Percentiles rank a stretch among this genome's conserved stretches.
Evolutionary conservation across 495 filamentous ascomycete species (phyloP).

Genomic region (Penicillium nucicola): DNA sequence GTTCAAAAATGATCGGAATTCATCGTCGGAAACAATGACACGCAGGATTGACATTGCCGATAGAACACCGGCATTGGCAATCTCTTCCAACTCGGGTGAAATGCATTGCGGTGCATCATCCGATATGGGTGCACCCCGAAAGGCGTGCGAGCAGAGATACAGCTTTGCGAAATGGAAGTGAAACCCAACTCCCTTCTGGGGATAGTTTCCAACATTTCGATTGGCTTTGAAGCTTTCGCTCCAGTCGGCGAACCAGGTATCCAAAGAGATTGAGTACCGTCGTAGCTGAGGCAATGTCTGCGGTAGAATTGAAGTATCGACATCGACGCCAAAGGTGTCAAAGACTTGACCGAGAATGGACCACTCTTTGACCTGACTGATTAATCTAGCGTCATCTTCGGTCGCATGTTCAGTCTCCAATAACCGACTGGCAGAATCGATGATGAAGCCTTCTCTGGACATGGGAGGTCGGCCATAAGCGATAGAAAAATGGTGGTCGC

Average conservation of each 20-base stretch:
- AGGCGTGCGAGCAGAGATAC: slow-evolving; percentile 35
- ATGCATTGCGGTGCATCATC: slow-evolving; percentile 7
- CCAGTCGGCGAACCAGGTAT: slow-evolving; percentile 34
- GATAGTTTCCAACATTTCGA: slow-evolving; percentile 28
- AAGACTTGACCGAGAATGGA: slow-evolving; percentile 28
- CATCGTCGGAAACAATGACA: slow-evolving; percentile 25
- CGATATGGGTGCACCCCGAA: slow-evolving; percentile 20
- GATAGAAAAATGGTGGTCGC: slow-evolving; percentile 37
- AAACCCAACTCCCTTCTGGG: slow-evolving; percentile 27
- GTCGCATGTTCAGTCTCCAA: slow-evolving; percentile 28
- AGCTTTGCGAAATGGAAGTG: slow-evolving; percentile 33
- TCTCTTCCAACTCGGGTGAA: slow-evolving; percentile 27
- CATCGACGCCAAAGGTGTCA: slow-evolving; percentile 38
- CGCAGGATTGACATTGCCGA: slow-evolving; percentile 29
- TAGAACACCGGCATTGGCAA: slow-evolving; percentile 28
- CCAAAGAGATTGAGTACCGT: slow-evolving; percentile 24
- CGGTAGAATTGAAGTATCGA: slow-evolving; percentile 26
- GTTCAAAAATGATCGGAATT: slow-evolving; percentile 29
- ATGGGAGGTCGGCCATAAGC: slow-evolving; percentile 35
- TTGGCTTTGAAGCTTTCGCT: slow-evolving; percentile 23
- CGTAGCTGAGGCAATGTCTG: slow-evolving; percentile 23
- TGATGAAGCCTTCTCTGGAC: slow-evolving; percentile 26
- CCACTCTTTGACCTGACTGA: slow-evolving; percentile 38
- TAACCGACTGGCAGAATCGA: slow-evolving; percentile 19
- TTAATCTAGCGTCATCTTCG: slow-evolving; percentile 30